Base-by-base conservation (phyloP, 2,329 filamentous ascomycete species). In the Biscogniauxia marginata region DNA sequence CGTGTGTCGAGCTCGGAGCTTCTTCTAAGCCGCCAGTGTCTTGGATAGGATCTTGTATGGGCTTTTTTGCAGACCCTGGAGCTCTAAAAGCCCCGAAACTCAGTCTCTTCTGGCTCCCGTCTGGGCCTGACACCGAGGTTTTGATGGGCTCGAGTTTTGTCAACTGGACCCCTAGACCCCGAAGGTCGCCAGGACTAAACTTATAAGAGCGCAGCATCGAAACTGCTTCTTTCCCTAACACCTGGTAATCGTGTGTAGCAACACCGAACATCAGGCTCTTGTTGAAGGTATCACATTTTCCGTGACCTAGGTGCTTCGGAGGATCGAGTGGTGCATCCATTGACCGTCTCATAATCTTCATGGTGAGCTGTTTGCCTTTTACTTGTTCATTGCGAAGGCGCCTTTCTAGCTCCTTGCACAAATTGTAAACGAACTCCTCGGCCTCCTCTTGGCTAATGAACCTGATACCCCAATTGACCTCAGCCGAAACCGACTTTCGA, bases 401-500 rank as follows among this genome's bases (percentile, higher is more conserved):
- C 54, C 87, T 88, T 64, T 93, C 87, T 6, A 99, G 76, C 72
- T 99, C 95, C 54, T 87, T 87, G 68, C 90, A 95, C 0, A 99
- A 77, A 62, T 90, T 95, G 59, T 85, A 78, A 24, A 98, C 82
- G 70, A 99, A 99, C 62, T 96, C 91, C 57, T 98, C 93, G 0
- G 92, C 93, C 73, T 99, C 93, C n/a, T 84, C 82, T 67, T 97
- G 91, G 58, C 83, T 96, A 63, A 95, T 85, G 70, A 99, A 99
- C 5, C 95, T 87, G 54, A 99, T 96, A 2, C 96, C 95, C 95
- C 95, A 99, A 66, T 95, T 99, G 60, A 99, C 91, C 71, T 99
- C 95, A 1, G 93, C 93, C 1, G 95, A 98, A 0, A 99, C 91
- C 0, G 93, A 98, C 70, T 98, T 99, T 53, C 95, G 86, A 16